phyloP scores from a whole-genome alignment of 2,329 filamentous ascomycete species.

The Mycosphaerelloides madeirae region DNA sequence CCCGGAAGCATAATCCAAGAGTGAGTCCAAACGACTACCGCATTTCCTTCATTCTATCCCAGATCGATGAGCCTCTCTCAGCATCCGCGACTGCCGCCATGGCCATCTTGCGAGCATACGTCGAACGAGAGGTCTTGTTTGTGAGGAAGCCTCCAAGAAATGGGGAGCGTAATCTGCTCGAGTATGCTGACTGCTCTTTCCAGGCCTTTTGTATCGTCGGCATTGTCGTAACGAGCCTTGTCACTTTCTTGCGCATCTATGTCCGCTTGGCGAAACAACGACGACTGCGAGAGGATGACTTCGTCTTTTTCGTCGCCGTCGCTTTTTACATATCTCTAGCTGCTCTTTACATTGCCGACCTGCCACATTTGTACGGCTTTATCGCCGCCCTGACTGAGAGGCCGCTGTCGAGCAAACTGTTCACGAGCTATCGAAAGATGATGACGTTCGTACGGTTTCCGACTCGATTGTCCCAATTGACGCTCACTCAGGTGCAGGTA shows the following conservation, averaged over 20 bases:
- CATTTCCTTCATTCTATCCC: too few relatives aligned
- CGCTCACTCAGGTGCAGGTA: not conserved
- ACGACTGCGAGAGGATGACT: constrained; percentile 8
- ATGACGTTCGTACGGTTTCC: too few relatives aligned
- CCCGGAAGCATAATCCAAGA: too few relatives aligned
- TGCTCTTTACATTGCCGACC: constrained; percentile 9
- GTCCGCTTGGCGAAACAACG: constrained; percentile 8
- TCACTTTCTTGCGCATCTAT: constrained; percentile 5
- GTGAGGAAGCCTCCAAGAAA: not conserved
- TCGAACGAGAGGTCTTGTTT: constrained; percentile 3
- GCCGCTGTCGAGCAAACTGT: too few relatives aligned
- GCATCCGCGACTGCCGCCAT: not conserved
- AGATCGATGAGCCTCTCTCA: too few relatives aligned
- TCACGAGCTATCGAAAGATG: too few relatives aligned
- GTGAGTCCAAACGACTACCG: too few relatives aligned
- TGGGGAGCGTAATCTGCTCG: not conserved
- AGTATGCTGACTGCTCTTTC: not conserved
- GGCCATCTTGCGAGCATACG: constrained; percentile 7
- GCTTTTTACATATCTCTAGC: constrained; percentile 7
- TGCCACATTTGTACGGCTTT: constrained; percentile 8
- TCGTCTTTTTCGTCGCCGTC: constrained; percentile 6
- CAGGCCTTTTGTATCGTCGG: constrained; percentile 11
- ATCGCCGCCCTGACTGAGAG: constrained; percentile 5
- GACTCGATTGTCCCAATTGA: too few relatives aligned
- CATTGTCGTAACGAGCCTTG: constrained; percentile 8